These are phyloP conservation scores for Solanum aculeatissimum DNA, from an alignment of 305 asterid genomes.

Conservation along the genomic window DNA sequence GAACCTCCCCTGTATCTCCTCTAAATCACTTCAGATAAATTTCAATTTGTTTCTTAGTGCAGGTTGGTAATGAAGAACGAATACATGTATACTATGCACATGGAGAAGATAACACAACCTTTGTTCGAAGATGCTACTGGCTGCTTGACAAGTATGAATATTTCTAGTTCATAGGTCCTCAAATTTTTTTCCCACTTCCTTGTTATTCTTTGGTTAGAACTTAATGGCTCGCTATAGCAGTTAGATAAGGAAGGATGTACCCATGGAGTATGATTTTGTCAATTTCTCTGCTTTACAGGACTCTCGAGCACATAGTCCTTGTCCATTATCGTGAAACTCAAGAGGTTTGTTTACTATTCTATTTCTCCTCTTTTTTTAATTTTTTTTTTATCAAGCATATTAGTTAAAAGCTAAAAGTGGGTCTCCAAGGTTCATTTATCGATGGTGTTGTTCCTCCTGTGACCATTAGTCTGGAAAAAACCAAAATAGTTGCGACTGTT, in stretches of 20 bases:
- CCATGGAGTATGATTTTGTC: neutral
- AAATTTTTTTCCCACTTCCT: neutral
- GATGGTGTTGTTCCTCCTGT: no score
- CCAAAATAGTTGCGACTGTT: neutral
- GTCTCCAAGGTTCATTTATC: no score
- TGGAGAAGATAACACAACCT: constrained; percentile 79
- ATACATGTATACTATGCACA: constrained; percentile 99
- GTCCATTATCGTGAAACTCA: constrained; percentile 97
- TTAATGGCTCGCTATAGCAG: neutral
- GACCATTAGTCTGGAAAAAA: neutral
- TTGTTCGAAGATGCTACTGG: constrained; percentile 99
- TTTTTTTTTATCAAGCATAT: neutral
- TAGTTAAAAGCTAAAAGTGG: no score
- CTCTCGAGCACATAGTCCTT: constrained; percentile 75
- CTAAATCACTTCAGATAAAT: neutral
- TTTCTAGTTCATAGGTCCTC: constrained; percentile 4
- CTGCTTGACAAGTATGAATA: constrained; percentile 85
- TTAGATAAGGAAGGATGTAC: neutral
- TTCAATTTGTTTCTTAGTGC: constrained; percentile 12
- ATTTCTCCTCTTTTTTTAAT: neutral
- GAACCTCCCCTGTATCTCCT: neutral
- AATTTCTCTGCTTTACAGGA: constrained; percentile 36
- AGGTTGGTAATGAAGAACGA: constrained; percentile 93
- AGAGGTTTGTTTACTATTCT: constrained; percentile 54
- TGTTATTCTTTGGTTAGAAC: neutral